Base-by-base conservation (phyloP, 2,329 filamentous ascomycete species). In the Botrytis deweyae region DNA sequence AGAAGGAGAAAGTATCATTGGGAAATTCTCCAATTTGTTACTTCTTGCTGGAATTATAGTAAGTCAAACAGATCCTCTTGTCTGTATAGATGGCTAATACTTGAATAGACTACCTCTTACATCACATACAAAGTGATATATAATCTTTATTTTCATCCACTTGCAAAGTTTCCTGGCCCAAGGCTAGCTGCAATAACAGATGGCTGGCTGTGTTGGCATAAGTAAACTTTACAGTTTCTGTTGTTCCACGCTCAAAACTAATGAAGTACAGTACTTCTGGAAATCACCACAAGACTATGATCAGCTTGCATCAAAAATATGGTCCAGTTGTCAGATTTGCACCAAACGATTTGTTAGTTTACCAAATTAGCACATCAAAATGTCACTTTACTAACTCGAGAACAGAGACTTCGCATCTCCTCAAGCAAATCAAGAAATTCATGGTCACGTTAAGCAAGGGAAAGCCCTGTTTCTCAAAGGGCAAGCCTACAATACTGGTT, bases 101-200 rank as follows among this genome's bases (percentile, higher is more conserved):
- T n/a, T n/a, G 9, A 46, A 38, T 4, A 72, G 70, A 29, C 9
- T 18, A 10, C 38, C 20, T 22, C n/a, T 33, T 72, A 59, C 22
- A 22, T 66, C 33, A 58, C 49, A 72, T 67, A 46, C 20, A 67
- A 46, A 72, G 44, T 63, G 33, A 33, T 71, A 63, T 70, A 70
- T 59, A 72, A 72, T 36, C 22, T 72, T 22, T 67, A 65, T 46
- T 72, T 72, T 20, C 70, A 72, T 42, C 70, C 70, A 10, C 70
- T 72, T n/a, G 63, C 62, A 40, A 55, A 67, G 46, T 72, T 72
- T n/a, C 70, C 70, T n/a, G 70, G 70, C 49, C 70, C 70, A 67
- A 72, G 36, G 40, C 8, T 72, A 55, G 70, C 70, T 18, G 70
- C 59, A 40, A 64, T 72, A 38, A 64, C 59, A 29, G 62, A 71